Evolutionary conservation across 306 rosid genomes (phyloP).

Genomic region (Cucurbita ficifolia): DNA sequence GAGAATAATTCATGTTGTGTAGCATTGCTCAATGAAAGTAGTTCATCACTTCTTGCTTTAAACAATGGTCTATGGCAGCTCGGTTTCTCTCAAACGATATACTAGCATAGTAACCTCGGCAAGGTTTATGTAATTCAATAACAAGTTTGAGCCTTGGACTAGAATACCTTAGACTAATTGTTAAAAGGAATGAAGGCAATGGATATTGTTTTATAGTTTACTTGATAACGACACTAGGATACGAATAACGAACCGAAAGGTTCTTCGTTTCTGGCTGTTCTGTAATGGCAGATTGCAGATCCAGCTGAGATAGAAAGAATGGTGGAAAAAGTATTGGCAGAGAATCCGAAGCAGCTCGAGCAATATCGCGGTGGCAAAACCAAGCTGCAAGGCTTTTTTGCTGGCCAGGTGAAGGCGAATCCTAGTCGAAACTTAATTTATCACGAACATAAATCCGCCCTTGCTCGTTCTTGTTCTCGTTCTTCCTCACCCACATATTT

Average conservation of each 20-base stretch:
- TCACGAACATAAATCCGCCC: not conserved
- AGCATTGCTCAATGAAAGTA: not conserved
- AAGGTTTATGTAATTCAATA: not conserved
- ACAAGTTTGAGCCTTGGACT: not conserved
- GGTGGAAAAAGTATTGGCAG: slow-evolving; percentile 62
- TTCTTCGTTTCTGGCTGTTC: not conserved
- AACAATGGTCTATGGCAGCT: not conserved
- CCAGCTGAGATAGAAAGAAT: slow-evolving; percentile 69
- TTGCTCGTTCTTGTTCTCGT: not conserved
- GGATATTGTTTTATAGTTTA: not conserved
- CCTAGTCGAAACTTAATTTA: not conserved
- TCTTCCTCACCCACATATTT: not conserved
- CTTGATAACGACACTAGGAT: not conserved
- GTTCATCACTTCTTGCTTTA: too few relatives aligned
- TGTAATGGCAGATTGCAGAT: slow-evolving; percentile 52
- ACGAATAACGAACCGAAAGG: not conserved
- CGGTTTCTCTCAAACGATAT: not conserved
- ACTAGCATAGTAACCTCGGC: not conserved
- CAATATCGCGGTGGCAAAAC: slow-evolving; percentile 80
- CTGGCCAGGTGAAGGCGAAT: slow-evolving; percentile 67
- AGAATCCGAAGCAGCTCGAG: slow-evolving; percentile 82
- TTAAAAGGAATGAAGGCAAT: not conserved
- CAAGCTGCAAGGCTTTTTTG: slow-evolving; percentile 72
- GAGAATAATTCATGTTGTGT: not conserved
- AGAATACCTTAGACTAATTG: not conserved